Conservation (phyloP, 75 land plant species). For the Larix kaempferi region DNA sequence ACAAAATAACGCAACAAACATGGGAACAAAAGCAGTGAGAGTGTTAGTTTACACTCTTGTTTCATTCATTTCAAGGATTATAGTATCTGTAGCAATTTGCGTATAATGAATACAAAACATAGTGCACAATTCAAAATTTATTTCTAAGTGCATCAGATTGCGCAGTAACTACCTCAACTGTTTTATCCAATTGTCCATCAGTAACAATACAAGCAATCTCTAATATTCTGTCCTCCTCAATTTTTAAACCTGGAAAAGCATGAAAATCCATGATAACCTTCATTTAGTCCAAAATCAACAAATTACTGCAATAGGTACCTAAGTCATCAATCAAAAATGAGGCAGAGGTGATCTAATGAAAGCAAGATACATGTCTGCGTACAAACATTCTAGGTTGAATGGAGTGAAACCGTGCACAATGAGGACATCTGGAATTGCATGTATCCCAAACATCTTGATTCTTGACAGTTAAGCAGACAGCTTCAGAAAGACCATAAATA, state of each 20-base stretch:
- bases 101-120: background rate
- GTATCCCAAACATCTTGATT: background rate
- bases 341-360: background rate
- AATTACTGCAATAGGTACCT: background rate
- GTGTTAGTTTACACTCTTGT: background rate
- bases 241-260: conserved; percentile 56
- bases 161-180: conserved; percentile 57
- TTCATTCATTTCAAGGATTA: no score
- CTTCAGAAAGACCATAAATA: background rate
- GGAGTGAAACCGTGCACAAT: background rate
- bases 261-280: background rate
- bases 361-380: background rate
- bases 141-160: background rate
- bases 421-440: background rate
- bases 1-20: background rate
- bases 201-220: conserved; percentile 98
- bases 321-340: background rate
- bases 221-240: conserved; percentile 83
- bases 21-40: background rate
- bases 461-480: background rate
- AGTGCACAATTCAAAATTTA: background rate
- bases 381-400: background rate
- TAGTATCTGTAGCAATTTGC: no score
- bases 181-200: conserved; percentile 69
- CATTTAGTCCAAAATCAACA: background rate